These are phyloP conservation scores for Fusarium humuli DNA, from an alignment of 2,329 filamentous ascomycete species.

Conservation along the genomic window DNA sequence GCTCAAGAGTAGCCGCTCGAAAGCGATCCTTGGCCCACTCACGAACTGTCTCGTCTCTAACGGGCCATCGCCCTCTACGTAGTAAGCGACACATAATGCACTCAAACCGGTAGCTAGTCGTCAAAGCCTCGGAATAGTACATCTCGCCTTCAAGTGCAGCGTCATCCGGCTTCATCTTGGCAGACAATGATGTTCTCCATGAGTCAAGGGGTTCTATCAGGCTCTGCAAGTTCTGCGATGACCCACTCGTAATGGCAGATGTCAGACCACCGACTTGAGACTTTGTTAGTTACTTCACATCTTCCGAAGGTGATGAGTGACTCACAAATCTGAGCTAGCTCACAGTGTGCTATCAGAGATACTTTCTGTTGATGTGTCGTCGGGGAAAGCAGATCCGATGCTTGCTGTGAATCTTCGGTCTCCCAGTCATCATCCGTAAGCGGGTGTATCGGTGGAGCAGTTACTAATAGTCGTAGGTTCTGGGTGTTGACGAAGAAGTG, in stretches of 20 bases:
- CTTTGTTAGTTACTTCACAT: not conserved
- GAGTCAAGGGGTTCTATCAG: no score
- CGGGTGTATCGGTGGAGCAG: not conserved
- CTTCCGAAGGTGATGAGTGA: accelerated
- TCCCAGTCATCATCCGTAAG: constrained; percentile 31
- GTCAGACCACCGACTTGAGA: not conserved
- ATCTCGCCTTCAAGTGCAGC: not conserved
- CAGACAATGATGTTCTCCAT: not conserved
- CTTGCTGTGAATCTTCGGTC: not conserved
- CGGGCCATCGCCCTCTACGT: constrained; percentile 10
- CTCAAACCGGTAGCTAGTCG: constrained; percentile 31
- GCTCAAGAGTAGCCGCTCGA: constrained; percentile 16
- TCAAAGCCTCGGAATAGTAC: constrained; percentile 1
- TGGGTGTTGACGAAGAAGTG: constrained; percentile 22
- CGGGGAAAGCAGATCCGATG: not conserved
- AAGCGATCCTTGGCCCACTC: constrained; percentile 32
- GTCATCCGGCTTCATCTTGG: not conserved
- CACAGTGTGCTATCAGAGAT: constrained; percentile 12
- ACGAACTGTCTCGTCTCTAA: not conserved
- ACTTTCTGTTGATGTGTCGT: constrained; percentile 5
- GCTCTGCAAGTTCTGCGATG: not conserved
- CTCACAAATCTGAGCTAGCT: constrained; percentile 29
- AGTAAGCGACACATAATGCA: constrained; percentile 30
- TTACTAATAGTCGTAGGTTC: constrained; percentile 1
- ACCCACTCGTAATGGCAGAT: not conserved